Evolutionary conservation across 495 filamentous ascomycete genomes (phyloP).

Genomic region (Podospora conica): DNA sequence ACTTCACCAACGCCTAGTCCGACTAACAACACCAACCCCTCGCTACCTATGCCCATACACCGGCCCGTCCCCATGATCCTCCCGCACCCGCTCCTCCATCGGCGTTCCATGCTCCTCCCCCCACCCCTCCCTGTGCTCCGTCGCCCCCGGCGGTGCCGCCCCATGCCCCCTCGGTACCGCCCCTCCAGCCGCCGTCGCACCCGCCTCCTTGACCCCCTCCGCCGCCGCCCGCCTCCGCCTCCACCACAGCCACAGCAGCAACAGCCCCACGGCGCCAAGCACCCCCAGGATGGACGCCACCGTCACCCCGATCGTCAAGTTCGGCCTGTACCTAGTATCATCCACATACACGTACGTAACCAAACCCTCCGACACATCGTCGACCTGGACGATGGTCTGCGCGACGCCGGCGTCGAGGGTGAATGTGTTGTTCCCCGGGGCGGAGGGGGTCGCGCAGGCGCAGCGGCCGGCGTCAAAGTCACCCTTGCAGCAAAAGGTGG

Average conservation of each 20-base stretch:
- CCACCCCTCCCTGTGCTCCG: background rate
- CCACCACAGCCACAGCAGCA: conserved; percentile 4
- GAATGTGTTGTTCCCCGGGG: conserved; percentile 14
- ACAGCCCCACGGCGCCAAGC: background rate
- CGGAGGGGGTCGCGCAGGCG: conserved; percentile 19
- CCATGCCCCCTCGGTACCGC: no score
- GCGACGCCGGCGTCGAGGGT: conserved; percentile 14
- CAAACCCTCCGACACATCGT: no score
- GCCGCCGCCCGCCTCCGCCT: background rate
- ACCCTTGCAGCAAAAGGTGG: conserved; percentile 26
- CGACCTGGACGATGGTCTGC: conserved; percentile 29
- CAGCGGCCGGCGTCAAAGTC: conserved; percentile 25
- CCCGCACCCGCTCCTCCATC: background rate
- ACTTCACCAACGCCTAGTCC: background rate
- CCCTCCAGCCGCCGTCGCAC: no score
- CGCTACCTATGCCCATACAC: background rate
- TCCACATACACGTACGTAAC: no score
- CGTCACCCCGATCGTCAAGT: conserved; percentile 7
- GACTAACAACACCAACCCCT: background rate
- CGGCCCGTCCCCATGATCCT: background rate
- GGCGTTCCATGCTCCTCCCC: background rate
- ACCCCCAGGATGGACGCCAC: conserved; percentile 4
- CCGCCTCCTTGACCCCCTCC: background rate
- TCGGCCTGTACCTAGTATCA: background rate
- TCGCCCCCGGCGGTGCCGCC: no score